Evolutionary conservation across 2,329 filamentous ascomycete genomes (phyloP).

Genomic region (Akanthomyces lecanii): DNA sequence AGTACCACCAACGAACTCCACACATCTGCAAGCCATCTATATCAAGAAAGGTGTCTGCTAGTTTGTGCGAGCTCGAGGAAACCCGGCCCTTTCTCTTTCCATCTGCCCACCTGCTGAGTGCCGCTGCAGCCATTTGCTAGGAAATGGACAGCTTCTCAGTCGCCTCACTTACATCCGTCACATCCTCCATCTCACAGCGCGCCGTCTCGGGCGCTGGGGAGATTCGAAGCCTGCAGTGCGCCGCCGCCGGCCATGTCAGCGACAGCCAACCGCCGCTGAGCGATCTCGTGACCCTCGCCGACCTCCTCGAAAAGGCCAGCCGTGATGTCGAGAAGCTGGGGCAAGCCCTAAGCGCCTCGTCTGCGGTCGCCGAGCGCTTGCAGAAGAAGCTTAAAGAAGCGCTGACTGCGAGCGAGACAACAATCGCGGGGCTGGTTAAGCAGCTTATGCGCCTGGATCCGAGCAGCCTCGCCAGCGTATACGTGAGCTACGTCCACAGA

Average conservation of each 20-base stretch:
- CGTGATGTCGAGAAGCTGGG: background rate
- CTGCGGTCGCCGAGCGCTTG: background rate
- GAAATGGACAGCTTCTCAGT: conserved; percentile 10
- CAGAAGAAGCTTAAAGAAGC: conserved; percentile 2
- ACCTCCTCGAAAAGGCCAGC: conserved; percentile 2
- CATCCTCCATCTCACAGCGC: conserved; percentile 1
- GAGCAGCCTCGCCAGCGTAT: background rate
- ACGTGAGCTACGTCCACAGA: background rate
- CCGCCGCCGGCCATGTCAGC: background rate
- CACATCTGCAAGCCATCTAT: background rate
- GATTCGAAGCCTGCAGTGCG: background rate
- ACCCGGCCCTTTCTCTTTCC: background rate
- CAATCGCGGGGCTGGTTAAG: background rate
- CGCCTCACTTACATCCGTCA: background rate
- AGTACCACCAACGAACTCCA: background rate
- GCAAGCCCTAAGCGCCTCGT: background rate
- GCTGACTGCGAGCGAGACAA: background rate
- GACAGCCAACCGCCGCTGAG: background rate
- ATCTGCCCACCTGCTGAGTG: background rate
- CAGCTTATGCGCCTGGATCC: background rate
- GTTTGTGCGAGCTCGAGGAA: background rate
- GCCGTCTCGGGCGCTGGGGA: conserved; percentile 4
- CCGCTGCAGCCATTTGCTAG: background rate
- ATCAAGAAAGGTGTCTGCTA: background rate
- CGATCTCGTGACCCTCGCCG: conserved; percentile 4